Evolutionary conservation across 257 asterid genomes (phyloP).

Genomic region (Thymus quinquecostatus): DNA sequence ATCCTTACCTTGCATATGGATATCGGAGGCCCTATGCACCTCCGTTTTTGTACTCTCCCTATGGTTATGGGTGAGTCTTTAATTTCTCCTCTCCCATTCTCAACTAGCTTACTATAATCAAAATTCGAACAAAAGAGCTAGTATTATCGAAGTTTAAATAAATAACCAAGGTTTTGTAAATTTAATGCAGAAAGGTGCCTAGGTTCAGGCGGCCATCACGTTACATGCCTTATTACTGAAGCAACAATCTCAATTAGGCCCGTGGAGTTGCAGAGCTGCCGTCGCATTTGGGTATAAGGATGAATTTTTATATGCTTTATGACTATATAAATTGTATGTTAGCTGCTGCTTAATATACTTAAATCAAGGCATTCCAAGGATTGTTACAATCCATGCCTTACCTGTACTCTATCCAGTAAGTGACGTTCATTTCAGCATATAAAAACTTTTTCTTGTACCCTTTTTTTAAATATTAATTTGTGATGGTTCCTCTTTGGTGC

Average conservation of each 20-base stretch:
- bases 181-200: conserved; percentile 73
- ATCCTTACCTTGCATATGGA: conserved; percentile 65
- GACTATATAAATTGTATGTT: neutral
- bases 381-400: neutral
- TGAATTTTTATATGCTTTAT: conserved; percentile 3
- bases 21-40: conserved; percentile 81
- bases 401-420: conserved; percentile 20
- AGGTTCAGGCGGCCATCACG: conserved; percentile 87
- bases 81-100: neutral
- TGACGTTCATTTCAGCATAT: conserved; percentile 2
- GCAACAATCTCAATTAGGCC: neutral
- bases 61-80: conserved; percentile 74
- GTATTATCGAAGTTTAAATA: neutral
- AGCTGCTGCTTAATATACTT: neutral
- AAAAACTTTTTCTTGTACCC: neutral
- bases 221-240: conserved; percentile 82
- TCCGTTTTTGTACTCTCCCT: conserved; percentile 74
- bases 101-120: neutral
- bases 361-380: neutral
- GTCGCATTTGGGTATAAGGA: conserved; percentile 1
- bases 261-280: conserved; percentile 6
- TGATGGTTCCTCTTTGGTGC: neutral
- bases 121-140: neutral
- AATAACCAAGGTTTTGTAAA: conserved; percentile 10
- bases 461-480: neutral